Base-by-base conservation (phyloP, 2,329 filamentous ascomycete genomes). In the Alternaria burnsii region DNA sequence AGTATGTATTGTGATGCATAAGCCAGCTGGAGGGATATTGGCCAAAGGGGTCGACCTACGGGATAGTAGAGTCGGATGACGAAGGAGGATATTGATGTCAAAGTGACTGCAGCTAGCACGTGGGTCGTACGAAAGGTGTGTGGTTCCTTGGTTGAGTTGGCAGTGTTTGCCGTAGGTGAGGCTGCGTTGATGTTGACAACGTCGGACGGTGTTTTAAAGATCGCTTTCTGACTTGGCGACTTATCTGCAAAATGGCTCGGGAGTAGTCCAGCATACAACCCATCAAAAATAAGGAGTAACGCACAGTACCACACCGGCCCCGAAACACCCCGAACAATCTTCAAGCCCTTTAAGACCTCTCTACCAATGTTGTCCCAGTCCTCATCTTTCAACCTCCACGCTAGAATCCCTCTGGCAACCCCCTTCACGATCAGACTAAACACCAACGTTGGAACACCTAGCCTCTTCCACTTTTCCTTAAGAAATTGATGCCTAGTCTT, bases 301-400 rank as follows among this genome's bases (percentile, higher is more conserved):
- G 51, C 67, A 34, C 61, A 65, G 51, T 70, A 71, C 68, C 68
- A 71, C 8, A 67, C 64, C 46, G 67, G 62, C 2, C 68, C 68
- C 14, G 56, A 34, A 18, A 63, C 60, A 3, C 67, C 68, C 42
- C 65, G 65, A 10, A 54, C 30, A 12, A 52, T 42, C 47, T 34
- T 44, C 0, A 67, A 26, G 9, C 46, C 52, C 5, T 52, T 55
- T 53, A 46, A 38, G n/a, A 56, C n/a, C 32, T 43, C 34, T n/a
- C 7, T 38, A 22, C 26, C 28, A 12, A 55, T 42, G 24, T 20
- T 48, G 4, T 18, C 18, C 57, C 52, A 50, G 3, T 32, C 48
- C 18, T 20, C 47, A 22, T 50, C 59, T 41, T 44, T 40, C 22
- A 48, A n/a, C 22, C 48, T 54, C 42, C 24, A 30, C 5, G 41